Conservation (phyloP, 441 rosid genomes). For the Corymbia calophylla region DNA sequence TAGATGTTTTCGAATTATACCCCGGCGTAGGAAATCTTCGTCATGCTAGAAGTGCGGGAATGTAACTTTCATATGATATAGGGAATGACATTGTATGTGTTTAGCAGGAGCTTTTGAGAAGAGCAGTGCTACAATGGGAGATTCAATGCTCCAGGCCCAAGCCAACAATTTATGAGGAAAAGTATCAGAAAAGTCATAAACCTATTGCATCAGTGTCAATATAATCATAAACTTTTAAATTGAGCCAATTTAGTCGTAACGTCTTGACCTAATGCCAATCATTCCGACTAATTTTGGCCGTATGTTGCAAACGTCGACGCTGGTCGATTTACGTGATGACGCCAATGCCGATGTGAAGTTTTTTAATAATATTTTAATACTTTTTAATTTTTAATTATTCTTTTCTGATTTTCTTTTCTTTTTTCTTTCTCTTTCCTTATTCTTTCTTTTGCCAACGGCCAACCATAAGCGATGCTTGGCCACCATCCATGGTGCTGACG, state of each 20-base stretch:
- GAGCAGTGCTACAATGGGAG: not conserved
- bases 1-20: not conserved
- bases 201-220: not conserved
- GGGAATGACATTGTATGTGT: not conserved
- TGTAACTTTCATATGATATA: not conserved
- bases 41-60: not conserved
- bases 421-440: no score
- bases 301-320: rapidly evolving
- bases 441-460: not conserved
- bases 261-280: not conserved
- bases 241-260: rapidly evolving
- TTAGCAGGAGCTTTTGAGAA: not conserved
- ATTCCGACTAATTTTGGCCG: rapidly evolving
- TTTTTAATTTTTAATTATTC: no score
- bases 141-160: not conserved
- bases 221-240: no score
- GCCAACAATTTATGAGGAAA: not conserved
- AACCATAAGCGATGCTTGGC: not conserved
- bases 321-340: rapidly evolving
- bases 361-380: no score
- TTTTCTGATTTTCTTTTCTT: no score
- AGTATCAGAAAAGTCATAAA: not conserved
- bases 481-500: no score
- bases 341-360: rapidly evolving
- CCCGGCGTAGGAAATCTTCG: not conserved